Base-by-base conservation (phyloP, 2,329 filamentous ascomycete genomes). In the Eurotiales sp. region DNA sequence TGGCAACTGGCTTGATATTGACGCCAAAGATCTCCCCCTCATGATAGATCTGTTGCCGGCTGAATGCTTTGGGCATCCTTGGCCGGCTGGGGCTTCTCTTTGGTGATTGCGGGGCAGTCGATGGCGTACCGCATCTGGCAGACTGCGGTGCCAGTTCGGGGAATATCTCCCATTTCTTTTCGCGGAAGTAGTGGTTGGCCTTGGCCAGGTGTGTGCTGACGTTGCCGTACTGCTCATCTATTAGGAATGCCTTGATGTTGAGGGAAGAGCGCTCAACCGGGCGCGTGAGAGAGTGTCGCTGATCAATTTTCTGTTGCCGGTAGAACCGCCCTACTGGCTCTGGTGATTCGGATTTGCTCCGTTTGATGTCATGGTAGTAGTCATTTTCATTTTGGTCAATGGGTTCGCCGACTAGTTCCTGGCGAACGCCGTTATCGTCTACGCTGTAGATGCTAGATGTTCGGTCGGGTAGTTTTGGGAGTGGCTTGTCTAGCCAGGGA, bases 91-190 rank as follows among this genome's bases (percentile, higher is more conserved):
- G 17, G 15, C 21, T 30, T 11, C 14, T 43, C 5, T 29, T 43
- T 22, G 47, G 30, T 21, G 47, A 43, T 19, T 25, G 22, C 6
- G 22, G 12, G 40, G 34, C 8, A 22, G 17, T 32, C 11, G 39
- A 37, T 17, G 30, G 27, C 40, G 47, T 41, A 22, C 10, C 34
- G 12, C 10, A n/a, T 10, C 32, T 29, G 14, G 12, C 54, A 3
- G 64, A 61, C 3, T 65, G 64, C 0, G 63, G 62, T 0, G 65
- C 68, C 27, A 71, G 45, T 52, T 71, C 68, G 1, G 68, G 68
- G 52, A 71, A 71, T 55, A 69, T 69, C 54, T 71, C 67, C 66
- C 65, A 71, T 53, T 69, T 71, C 57, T 71, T 71, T 41, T 71
- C 68, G 6, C 67, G 61, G 41, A 71, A 71, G 41, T 70, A 71